Conservation (phyloP, 176 grass and related monocot genomes). For the Musa beccarii region DNA sequence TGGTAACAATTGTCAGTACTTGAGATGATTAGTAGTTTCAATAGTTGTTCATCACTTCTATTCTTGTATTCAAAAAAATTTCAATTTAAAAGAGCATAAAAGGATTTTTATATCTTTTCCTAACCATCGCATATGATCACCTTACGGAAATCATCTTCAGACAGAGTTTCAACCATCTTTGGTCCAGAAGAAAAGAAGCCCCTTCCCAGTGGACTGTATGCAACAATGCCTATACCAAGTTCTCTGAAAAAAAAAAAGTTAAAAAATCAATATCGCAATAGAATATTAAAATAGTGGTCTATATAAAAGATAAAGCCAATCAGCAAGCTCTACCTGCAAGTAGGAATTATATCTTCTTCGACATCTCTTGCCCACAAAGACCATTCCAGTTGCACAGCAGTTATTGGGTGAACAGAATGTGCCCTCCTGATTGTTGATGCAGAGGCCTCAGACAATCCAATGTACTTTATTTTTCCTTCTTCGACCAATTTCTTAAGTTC, state of each 20-base stretch:
- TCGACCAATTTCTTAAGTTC: constrained; percentile 57
- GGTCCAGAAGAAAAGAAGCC: constrained; percentile 44
- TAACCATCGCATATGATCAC: constrained; percentile 3
- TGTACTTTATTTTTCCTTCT: constrained; percentile 64
- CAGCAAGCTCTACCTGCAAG: constrained; percentile 41
- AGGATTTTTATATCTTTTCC: too few species aligned
- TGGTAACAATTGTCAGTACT: background rate
- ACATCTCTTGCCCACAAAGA: constrained; percentile 60
- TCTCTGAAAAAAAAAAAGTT: constrained; percentile 29
- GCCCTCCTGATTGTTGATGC: constrained; percentile 55
- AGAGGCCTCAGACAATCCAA: constrained; percentile 53
- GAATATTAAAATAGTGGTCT: background rate
- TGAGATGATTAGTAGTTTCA: background rate
- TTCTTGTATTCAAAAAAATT: background rate
- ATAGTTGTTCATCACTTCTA: background rate
- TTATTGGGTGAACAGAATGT: constrained; percentile 53
- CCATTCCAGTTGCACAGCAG: constrained; percentile 53
- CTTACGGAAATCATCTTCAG: constrained; percentile 37
- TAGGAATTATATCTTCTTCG: constrained; percentile 54
- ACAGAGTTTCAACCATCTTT: constrained; percentile 24
- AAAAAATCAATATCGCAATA: background rate
- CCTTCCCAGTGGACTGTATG: constrained; percentile 54
- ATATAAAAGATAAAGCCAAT: background rate
- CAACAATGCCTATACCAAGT: constrained; percentile 65
- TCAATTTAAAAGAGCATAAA: background rate